Evolutionary conservation across 1,284 basidiomycete genomes (phyloP).

Genomic region (Trichosporon faecale): DNA sequence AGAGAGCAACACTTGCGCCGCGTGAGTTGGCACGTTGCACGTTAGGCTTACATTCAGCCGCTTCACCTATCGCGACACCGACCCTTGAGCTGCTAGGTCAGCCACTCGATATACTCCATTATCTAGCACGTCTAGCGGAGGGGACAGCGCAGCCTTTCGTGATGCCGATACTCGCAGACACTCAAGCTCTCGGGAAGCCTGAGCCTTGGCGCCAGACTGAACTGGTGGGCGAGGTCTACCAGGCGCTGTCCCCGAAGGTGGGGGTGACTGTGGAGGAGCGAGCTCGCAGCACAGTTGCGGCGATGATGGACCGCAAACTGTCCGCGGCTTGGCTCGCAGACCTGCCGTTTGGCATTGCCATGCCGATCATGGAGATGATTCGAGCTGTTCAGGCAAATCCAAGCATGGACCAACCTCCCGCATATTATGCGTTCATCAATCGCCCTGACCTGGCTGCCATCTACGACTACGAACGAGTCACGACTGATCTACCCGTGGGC

Average conservation of each 20-base stretch:
- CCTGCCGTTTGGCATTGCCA: conserved; percentile 66
- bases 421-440: conserved; percentile 71
- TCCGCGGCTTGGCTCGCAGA: conserved; percentile 57
- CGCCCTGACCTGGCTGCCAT: conserved; percentile 66
- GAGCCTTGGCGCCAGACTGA: conserved; percentile 29
- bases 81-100: conserved; percentile 34
- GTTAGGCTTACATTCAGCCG: conserved; percentile 13
- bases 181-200: conserved; percentile 26
- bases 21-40: not conserved
- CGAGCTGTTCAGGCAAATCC: conserved; percentile 76
- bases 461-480: conserved; percentile 13
- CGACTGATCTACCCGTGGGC: conserved; percentile 23
- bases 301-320: conserved; percentile 59
- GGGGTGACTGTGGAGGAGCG: conserved; percentile 32
- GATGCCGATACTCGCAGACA: not conserved
- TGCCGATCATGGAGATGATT: conserved; percentile 77
- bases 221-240: conserved; percentile 31
- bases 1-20: not conserved
- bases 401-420: conserved; percentile 65
- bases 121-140: conserved; percentile 34
- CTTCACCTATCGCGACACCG: conserved; percentile 26
- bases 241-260: not conserved
- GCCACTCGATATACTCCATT: conserved; percentile 52
- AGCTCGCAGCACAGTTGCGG: conserved; percentile 56
- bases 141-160: not conserved